Percentiles rank a stretch among this genome's conserved stretches.
These are phyloP conservation scores for Fusarium albosuccineum DNA, from an alignment of 2,329 filamentous ascomycete species.

Conservation along the genomic window DNA sequence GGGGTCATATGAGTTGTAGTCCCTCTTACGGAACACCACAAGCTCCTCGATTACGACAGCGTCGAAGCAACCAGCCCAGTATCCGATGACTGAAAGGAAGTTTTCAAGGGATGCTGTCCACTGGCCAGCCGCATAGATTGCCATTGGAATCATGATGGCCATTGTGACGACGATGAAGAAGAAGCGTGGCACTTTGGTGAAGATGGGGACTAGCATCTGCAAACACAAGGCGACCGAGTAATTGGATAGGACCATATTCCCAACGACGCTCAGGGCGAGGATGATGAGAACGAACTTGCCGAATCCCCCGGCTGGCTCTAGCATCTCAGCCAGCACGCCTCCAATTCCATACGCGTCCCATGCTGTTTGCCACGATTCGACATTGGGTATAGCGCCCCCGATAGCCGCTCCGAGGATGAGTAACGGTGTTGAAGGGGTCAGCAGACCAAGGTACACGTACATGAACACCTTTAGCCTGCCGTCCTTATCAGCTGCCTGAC, in stretches of 20 bases:
- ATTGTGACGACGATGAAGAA: slow-evolving; percentile 57
- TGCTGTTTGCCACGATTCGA: slow-evolving; percentile 47
- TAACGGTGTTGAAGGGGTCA: slow-evolving; percentile 51
- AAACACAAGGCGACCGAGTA: slow-evolving; percentile 56
- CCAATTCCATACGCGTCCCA: slow-evolving; percentile 49
- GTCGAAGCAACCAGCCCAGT: slow-evolving; percentile 61
- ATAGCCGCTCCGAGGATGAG: slow-evolving; percentile 58
- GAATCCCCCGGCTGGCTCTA: slow-evolving; percentile 48
- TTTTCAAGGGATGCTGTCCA: slow-evolving; percentile 59
- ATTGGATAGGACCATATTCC: slow-evolving; percentile 55
- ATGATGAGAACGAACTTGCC: slow-evolving; percentile 54
- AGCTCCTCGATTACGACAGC: slow-evolving; percentile 58
- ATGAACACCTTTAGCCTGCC: slow-evolving; percentile 40
- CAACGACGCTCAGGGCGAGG: slow-evolving; percentile 52
- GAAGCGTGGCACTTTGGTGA: slow-evolving; percentile 57
- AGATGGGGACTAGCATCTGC: slow-evolving; percentile 58
- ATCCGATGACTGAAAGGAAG: slow-evolving; percentile 60
- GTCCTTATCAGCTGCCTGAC: slow-evolving; percentile 51
- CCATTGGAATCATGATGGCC: slow-evolving; percentile 58
- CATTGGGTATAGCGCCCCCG: slow-evolving; percentile 49
- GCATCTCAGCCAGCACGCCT: slow-evolving; percentile 50
- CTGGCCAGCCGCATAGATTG: slow-evolving; percentile 56
- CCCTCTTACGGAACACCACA: slow-evolving; percentile 57
- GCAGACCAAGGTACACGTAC: slow-evolving; percentile 63
- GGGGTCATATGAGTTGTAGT: slow-evolving; percentile 57